phyloP scores from a whole-genome alignment of 352 stramenopile genomes.

The Globisporangium nodosum region DNA sequence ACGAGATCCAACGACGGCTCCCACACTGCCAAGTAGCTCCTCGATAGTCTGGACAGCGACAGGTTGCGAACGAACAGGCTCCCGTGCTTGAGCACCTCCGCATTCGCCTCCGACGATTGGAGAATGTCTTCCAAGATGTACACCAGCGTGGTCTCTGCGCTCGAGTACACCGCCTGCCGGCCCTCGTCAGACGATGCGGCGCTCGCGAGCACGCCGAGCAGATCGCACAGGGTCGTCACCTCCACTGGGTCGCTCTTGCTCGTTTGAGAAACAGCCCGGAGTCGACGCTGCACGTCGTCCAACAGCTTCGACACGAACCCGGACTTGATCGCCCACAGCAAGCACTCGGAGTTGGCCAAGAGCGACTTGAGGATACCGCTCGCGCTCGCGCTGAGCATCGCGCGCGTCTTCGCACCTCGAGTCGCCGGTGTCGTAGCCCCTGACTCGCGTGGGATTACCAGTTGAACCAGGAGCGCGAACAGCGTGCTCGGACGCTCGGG shows the following conservation, averaged over 20 bases:
- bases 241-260: slow-evolving; percentile 27
- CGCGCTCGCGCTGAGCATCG: slow-evolving; percentile 21
- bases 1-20: slow-evolving; percentile 35
- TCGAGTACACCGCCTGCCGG: slow-evolving; percentile 28
- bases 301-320: slow-evolving; percentile 36
- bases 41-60: slow-evolving; percentile 41
- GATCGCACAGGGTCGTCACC: slow-evolving; percentile 26
- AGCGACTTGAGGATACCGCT: slow-evolving; percentile 38
- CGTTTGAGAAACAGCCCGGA: slow-evolving; percentile 28
- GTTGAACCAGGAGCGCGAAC: slow-evolving; percentile 13
- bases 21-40: slow-evolving; percentile 57
- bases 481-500: slow-evolving; percentile 4
- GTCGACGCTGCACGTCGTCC: slow-evolving; percentile 26
- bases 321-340: slow-evolving; percentile 34
- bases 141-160: slow-evolving; percentile 21
- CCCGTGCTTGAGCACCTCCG: slow-evolving; percentile 20
- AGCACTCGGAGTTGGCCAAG: slow-evolving; percentile 47
- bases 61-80: slow-evolving; percentile 58
- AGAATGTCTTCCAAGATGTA: slow-evolving; percentile 50
- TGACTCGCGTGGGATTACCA: slow-evolving; percentile 4
- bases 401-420: not conserved
- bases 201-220: slow-evolving; percentile 39
- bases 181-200: slow-evolving; percentile 45
- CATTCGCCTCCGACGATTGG: slow-evolving; percentile 15
- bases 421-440: not conserved